Conservation (phyloP, 140 eudicot species). For the Ambrosia hybrid region DNA sequence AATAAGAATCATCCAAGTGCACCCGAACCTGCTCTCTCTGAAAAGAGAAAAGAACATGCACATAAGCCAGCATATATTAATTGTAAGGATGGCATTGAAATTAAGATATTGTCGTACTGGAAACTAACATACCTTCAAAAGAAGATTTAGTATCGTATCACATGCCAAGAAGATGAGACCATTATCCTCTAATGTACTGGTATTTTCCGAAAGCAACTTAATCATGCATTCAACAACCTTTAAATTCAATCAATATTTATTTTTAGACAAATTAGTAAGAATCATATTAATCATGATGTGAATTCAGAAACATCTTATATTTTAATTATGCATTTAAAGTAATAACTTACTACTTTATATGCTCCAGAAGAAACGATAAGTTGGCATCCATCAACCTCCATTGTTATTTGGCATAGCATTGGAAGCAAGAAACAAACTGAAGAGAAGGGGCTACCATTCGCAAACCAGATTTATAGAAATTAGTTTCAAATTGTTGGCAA, state of each 20-base stretch:
- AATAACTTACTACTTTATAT: slow-evolving; percentile 62
- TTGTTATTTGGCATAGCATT: slow-evolving; percentile 81
- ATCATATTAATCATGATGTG: neutral
- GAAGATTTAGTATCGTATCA: slow-evolving; percentile 79
- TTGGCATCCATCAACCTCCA: slow-evolving; percentile 68
- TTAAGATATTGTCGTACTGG: neutral
- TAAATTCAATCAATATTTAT: slow-evolving; percentile 1
- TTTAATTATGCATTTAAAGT: neutral
- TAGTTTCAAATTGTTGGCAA: neutral
- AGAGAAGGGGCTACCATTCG: slow-evolving; percentile 53
- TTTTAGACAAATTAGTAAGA: neutral
- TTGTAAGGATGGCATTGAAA: neutral
- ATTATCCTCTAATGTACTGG: slow-evolving; percentile 43
- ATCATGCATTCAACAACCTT: slow-evolving; percentile 74
- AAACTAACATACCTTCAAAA: slow-evolving; percentile 56
- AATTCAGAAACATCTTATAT: neutral
- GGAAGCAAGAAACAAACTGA: slow-evolving; percentile 94
- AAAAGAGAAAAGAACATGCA: neutral
- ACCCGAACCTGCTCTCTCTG: slow-evolving; percentile 54
- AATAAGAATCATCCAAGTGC: slow-evolving; percentile 45
- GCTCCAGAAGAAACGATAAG: slow-evolving; percentile 65
- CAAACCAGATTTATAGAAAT: slow-evolving; percentile 15
- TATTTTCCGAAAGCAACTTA: slow-evolving; percentile 46
- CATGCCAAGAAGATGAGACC: slow-evolving; percentile 83
- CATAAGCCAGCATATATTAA: neutral